Base-by-base conservation (phyloP, 495 filamentous ascomycete species). In the Sordaria brevicollis region DNA sequence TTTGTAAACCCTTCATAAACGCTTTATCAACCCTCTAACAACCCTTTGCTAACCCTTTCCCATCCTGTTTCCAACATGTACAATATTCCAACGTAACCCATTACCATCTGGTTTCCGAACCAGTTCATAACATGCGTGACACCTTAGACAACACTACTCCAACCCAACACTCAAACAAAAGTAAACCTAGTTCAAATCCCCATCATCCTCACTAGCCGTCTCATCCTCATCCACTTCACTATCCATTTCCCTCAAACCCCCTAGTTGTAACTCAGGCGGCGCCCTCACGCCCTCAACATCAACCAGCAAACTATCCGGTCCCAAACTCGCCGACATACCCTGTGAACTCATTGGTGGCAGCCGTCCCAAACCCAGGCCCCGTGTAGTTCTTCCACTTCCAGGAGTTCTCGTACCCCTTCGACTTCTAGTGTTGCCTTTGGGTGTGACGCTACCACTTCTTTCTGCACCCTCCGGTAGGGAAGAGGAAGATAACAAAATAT, bases 201-300 rank as follows among this genome's bases (percentile, higher is more conserved):
- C 49, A 31, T 62, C 25, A 62, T 31, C 49, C 25, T 31, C 67
- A 68, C 67, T 41, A 54, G 33, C 34, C 38, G 66, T 36, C 34
- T 39, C 17, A 54, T 69, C 35, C 7, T 17, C 33, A 25, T 54
- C 62, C 37, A 4, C 33, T 10, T 13, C 49, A 35, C 7, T 39
- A 71, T 67, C 17, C 1, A 4, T 21, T 3, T 67, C 71, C 5
- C 84, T 75, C 75, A 80, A 35, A 83, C 76, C 35, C 79, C 75
- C 4, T n/a, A n/a, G n/a, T n/a, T n/a, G n/a, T n/a, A 77, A 37
- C 65, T 67, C 67, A 1, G 82, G 84, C 37, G 82, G 83, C 13
- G 69, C 73, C 19, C 79, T 77, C 37, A 84, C 68, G 10, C 76
- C 75, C 66, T 82, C 74, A 73, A 82, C 80, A 70, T 85, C 84